Base-by-base conservation (phyloP, 2,329 filamentous ascomycete species). In the Hypoxylon sp. region DNA sequence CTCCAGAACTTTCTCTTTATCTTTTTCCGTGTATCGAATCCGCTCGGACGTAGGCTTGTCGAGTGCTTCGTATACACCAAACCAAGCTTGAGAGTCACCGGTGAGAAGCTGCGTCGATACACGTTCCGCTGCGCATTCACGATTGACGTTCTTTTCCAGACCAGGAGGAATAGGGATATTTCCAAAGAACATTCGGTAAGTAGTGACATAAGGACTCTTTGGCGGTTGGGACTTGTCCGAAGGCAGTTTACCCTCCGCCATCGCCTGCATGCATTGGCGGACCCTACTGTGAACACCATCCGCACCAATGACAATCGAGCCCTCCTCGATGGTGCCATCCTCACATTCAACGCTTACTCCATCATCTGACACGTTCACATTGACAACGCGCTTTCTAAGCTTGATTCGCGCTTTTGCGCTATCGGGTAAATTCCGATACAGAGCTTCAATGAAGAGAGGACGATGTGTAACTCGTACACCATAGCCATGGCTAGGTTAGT, bases 211-310 rank as follows among this genome's bases (percentile, higher is more conserved):
- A 14, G 74, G 74, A 13, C 64, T 70, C 9, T 70, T 67, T 25
- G 65, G 45, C 3, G 21, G 36, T n/a, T 36, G 45, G 7, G 64
- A 62, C 19, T 32, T 50, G 28, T 60, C 63, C 3, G 69, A 63
- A 17, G 58, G 56, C 48, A 64, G 46, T 10, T 46, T 50, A 11
- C 65, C 72, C 19, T 50, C 49, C 1, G 58, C 65, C 38, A 73
- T 48, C n/a, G 71, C 68, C 36, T 75, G 73, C 74, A 82, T 80
- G 45, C 76, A 71, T 36, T 71, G 60, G 3, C 79, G 76, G 4
- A 78, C 74, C 7, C 68, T 71, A 67, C 80, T 82, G 50, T 81
- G 77, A 5, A 82, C 79, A 3, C 82, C 82, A 68, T 84, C 82
- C 6, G 79, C 78, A 14, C 82, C 82, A 21, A 84, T 72, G 4